Evolutionary conservation across 164 flowering plant genomes (phyloP).

Genomic region (Aristolochia contorta): DNA sequence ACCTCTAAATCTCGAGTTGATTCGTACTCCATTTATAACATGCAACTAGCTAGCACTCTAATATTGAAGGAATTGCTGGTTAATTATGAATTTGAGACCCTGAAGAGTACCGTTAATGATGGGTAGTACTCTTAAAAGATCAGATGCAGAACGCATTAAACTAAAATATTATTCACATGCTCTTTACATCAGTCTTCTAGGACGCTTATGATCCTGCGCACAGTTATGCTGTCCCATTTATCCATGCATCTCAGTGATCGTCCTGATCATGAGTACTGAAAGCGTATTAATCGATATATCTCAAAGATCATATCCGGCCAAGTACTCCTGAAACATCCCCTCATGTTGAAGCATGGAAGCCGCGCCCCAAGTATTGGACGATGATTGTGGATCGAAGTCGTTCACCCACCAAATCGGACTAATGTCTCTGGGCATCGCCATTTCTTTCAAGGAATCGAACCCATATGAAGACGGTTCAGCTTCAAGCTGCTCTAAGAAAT

Average conservation of each 20-base stretch:
- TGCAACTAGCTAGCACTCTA: too few species aligned
- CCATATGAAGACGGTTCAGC: slow-evolving; percentile 21
- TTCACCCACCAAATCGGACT: slow-evolving; percentile 40
- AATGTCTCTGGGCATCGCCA: slow-evolving; percentile 26
- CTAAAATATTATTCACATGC: slow-evolving; percentile 16
- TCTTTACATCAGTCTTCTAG: slow-evolving; percentile 12
- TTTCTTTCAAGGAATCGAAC: slow-evolving; percentile 42
- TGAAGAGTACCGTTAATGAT: too few species aligned
- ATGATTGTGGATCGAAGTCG: slow-evolving; percentile 33
- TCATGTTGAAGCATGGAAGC: slow-evolving; percentile 23
- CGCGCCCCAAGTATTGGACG: slow-evolving; percentile 66
- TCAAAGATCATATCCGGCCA: slow-evolving; percentile 28
- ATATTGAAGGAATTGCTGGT: too few species aligned
- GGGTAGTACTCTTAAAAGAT: neutral
- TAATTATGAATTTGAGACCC: too few species aligned
- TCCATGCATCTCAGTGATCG: too few species aligned
- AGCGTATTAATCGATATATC: neutral
- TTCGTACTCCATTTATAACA: neutral
- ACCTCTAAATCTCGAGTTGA: neutral
- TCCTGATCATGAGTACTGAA: slow-evolving; percentile 3
- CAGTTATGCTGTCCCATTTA: too few species aligned
- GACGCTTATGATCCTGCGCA: slow-evolving; percentile 2
- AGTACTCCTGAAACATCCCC: slow-evolving; percentile 50
- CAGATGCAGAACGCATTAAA: slow-evolving; percentile 1
- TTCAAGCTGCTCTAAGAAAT: slow-evolving; percentile 14